These are phyloP conservation scores for Pseudogymnoascus sp. DNA, from an alignment of 2,329 filamentous ascomycete genomes.

Conservation along the genomic window DNA sequence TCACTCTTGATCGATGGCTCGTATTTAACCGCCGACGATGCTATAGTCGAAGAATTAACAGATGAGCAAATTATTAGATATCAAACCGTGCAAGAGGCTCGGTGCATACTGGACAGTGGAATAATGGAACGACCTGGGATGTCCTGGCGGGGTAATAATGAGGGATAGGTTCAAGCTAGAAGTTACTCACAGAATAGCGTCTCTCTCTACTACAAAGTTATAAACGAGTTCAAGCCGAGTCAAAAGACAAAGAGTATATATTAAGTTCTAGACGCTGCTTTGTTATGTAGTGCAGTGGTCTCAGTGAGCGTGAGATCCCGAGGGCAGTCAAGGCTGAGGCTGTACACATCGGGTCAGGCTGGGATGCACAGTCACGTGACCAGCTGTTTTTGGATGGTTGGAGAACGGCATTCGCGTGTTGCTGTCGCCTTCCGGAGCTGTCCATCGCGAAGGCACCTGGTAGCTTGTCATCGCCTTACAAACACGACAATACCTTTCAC, in stretches of 20 bases:
- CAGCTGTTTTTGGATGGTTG: background rate
- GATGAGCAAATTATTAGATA: background rate
- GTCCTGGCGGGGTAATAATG: slow-evolving; percentile 8
- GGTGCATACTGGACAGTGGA: background rate
- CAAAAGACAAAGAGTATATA: slow-evolving; percentile 1
- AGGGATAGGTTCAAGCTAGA: background rate
- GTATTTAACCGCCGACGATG: background rate
- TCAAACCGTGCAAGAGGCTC: background rate
- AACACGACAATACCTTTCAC: slow-evolving; percentile 16
- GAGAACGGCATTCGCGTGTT: slow-evolving; percentile 16
- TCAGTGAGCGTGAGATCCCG: background rate
- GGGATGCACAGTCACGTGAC: background rate
- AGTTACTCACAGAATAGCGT: background rate
- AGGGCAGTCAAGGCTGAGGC: background rate
- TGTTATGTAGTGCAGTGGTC: background rate
- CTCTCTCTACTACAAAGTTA: background rate
- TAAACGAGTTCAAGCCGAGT: background rate
- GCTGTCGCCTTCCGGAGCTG: slow-evolving; percentile 22
- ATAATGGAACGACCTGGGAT: slow-evolving; percentile 2
- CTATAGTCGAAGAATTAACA: background rate
- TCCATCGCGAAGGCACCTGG: slow-evolving; percentile 19
- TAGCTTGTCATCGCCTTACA: slow-evolving; percentile 18
- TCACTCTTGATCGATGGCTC: background rate
- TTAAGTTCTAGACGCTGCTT: background rate
- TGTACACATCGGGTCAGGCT: slow-evolving; percentile 8